Evolutionary conservation across 345 rosid species (phyloP), one percentile per base, ranked within the genome.

Genomic region (Chamaenerion angustifolium): DNA sequence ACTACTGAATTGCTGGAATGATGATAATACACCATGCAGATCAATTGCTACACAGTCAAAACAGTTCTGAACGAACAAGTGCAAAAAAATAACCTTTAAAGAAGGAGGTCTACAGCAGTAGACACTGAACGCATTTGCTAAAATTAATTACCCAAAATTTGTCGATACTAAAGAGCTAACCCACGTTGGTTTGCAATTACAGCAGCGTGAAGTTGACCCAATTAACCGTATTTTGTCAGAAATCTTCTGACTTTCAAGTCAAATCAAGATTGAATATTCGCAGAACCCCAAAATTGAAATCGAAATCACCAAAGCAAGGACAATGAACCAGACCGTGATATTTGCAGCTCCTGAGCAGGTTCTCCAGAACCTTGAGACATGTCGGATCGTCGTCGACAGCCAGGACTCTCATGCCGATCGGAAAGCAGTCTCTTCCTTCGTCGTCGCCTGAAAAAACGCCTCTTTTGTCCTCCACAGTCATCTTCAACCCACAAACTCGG

Each of bases 321-420:
- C 25, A 17, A 35, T 56, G 46, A 40, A 52, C 18, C 61, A 48
- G 53, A 83, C 92, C 92, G n/a, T 77, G 69, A 51, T 83, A 79
- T 43, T 77, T 74, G 75, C 83, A 80, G 74, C 63, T 70, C 43
- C 64, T 74, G 48, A 80, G 80, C 56, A 80, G 62, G 54, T 3
- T 69, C 63, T 71, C 86, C 58, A 83, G 47, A 45, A 79, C 52
- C 62, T 62, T 67, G 49, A 83, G 82, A 64, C 93, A 83, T 40
- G 59, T 71, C 16, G 74, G 82, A 63, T 83, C 80, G 54, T 79
- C 93, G 42, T 83, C 93, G 41, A 80, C 87, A 10, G 84, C 87
- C 21, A 83, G 57, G 57, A 83, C 78, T 49, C 80, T 79, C 80
- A 83, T 65, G 25, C 78, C 82, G 16, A 64, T 61, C 15, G 83